Percentiles rank a stretch among this genome's conserved stretches.
Conservation (phyloP, 805 yeast genomes). For the Candida alai region DNA sequence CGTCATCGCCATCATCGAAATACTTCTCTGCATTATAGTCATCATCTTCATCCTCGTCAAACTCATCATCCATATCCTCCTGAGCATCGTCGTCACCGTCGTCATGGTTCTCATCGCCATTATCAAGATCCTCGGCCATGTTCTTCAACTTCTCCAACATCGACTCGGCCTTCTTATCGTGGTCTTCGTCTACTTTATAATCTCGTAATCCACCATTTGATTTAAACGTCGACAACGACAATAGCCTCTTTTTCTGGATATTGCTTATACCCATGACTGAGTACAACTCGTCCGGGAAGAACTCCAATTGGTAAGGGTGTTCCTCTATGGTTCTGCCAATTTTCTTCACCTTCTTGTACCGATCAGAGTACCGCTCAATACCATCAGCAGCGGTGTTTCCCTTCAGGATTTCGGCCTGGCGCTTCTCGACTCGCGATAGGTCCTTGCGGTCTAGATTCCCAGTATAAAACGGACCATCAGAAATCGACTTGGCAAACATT, state of each 20-base stretch:
- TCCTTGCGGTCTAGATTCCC: slow-evolving; percentile 41
- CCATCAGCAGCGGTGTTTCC: slow-evolving; percentile 47
- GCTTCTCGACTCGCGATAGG: slow-evolving; percentile 9
- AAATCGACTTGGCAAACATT: slow-evolving; percentile 49
- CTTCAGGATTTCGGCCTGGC: not conserved
- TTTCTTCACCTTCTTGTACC: slow-evolving; percentile 65
- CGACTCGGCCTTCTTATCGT: slow-evolving; percentile 31
- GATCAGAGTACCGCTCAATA: slow-evolving; percentile 77
- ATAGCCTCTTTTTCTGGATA: slow-evolving; percentile 47
- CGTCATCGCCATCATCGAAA: slow-evolving; percentile 68
- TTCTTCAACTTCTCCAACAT: slow-evolving; percentile 40
- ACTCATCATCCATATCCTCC: slow-evolving; percentile 62
- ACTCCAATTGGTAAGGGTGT: slow-evolving; percentile 66
- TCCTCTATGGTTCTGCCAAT: slow-evolving; percentile 71
- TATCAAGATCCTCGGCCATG: slow-evolving; percentile 44
- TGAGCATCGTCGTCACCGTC: slow-evolving; percentile 44
- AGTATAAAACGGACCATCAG: slow-evolving; percentile 65
- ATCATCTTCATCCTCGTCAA: slow-evolving; percentile 71
- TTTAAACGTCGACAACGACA: slow-evolving; percentile 37
- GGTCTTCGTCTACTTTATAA: slow-evolving; percentile 24
- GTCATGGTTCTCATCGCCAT: slow-evolving; percentile 33
- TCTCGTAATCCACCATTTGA: slow-evolving; percentile 36
- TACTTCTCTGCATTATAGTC: slow-evolving; percentile 79
- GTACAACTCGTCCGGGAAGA: slow-evolving; percentile 78
- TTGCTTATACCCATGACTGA: slow-evolving; percentile 63